Conservation (phyloP, 176 grass and related monocot species). For the Raddia guianensis region DNA sequence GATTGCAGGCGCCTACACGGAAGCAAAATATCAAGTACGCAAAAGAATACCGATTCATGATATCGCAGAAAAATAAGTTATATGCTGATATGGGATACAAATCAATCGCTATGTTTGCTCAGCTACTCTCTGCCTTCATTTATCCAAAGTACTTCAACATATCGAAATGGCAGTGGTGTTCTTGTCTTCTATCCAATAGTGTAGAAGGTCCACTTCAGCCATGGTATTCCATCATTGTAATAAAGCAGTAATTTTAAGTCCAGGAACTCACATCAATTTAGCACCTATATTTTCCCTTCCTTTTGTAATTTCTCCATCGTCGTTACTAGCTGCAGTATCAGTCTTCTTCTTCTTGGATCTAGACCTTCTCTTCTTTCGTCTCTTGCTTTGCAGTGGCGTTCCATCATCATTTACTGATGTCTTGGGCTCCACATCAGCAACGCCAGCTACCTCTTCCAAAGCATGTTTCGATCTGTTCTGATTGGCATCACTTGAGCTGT, state of each 20-base stretch:
- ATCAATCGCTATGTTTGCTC: conserved; percentile 8
- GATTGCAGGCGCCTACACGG: no score
- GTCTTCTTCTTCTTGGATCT: conserved; percentile 45
- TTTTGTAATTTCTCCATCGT: conserved; percentile 25
- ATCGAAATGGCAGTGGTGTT: neutral
- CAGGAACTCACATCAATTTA: conserved; percentile 15
- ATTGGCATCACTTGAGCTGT: neutral
- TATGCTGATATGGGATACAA: conserved; percentile 29
- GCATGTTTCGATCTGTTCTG: neutral
- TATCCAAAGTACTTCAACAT: neutral
- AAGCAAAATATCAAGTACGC: neutral
- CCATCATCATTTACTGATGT: conserved; percentile 15
- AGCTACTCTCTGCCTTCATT: neutral
- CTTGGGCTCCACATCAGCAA: conserved; percentile 31
- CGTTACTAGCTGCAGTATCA: neutral
- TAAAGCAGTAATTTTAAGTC: neutral
- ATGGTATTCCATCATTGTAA: conserved; percentile 4
- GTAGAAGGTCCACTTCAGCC: conserved; percentile 4
- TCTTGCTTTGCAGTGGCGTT: conserved; percentile 41
- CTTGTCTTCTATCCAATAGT: neutral
- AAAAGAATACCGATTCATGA: conserved; percentile 17
- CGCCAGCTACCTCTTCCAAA: neutral
- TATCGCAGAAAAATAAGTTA: conserved; percentile 26
- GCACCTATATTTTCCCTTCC: conserved; percentile 19
- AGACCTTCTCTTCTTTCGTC: conserved; percentile 42